Evolutionary conservation across 73 alveolate species (phyloP).

Genomic region (Blepharisma japonicum): DNA sequence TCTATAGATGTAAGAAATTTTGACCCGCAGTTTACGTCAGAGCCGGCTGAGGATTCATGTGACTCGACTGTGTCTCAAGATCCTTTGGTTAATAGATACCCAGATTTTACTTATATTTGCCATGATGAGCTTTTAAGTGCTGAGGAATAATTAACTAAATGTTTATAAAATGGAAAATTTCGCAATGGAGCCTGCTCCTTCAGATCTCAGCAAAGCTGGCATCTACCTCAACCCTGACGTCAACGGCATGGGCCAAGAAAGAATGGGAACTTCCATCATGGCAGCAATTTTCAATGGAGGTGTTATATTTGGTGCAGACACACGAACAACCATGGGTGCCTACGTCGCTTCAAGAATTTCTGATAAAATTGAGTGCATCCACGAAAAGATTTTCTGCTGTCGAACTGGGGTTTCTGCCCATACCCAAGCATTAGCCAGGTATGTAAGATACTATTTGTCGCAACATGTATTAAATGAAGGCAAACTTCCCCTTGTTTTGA

Average conservation of each 20-base stretch:
- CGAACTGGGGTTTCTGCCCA: constrained; percentile 30
- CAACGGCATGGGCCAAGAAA: no score
- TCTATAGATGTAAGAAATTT: constrained; percentile 48
- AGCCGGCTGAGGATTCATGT: constrained; percentile 48
- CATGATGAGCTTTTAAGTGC: constrained; percentile 27
- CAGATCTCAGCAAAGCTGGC: no score
- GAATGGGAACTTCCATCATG: constrained; percentile 16
- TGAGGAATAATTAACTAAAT: neutral
- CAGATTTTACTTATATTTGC: constrained; percentile 35
- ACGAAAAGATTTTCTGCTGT: neutral
- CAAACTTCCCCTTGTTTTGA: neutral
- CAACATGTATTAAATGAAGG: constrained; percentile 10
- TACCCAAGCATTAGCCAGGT: constrained; percentile 26
- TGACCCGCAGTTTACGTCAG: constrained; percentile 37
- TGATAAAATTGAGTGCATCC: constrained; percentile 20
- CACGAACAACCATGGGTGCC: constrained; percentile 26
- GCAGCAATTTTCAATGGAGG: constrained; percentile 33
- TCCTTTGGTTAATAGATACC: neutral
- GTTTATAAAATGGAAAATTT: no score
- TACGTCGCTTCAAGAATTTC: constrained; percentile 25
- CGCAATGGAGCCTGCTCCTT: no score
- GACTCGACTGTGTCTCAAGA: neutral
- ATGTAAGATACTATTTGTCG: constrained; percentile 6
- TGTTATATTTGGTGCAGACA: constrained; percentile 30
- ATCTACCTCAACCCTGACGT: no score